Percentiles rank a stretch among this genome's conserved stretches.
Evolutionary conservation across 768 basidiomycete genomes (phyloP).

Genomic region (Lanmaoa rubissima): DNA sequence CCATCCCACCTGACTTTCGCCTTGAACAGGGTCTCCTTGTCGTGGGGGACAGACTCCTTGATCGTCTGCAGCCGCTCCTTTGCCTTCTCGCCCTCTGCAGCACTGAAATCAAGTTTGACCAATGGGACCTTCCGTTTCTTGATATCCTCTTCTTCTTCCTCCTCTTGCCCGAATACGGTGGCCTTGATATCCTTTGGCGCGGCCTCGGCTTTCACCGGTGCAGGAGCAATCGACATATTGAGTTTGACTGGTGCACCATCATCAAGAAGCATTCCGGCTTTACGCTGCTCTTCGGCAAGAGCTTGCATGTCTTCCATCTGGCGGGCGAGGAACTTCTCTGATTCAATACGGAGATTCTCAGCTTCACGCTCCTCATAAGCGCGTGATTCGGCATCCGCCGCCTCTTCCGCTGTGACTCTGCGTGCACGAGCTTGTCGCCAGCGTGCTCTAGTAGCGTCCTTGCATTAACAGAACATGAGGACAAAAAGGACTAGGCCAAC

Average conservation of each 20-base stretch:
- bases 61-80: slow-evolving; percentile 81
- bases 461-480: background rate
- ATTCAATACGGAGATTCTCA: slow-evolving; percentile 84
- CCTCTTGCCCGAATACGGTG: slow-evolving; percentile 73
- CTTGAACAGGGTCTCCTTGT: slow-evolving; percentile 78
- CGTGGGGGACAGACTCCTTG: slow-evolving; percentile 66
- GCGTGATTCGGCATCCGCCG: slow-evolving; percentile 81
- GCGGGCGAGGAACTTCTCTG: slow-evolving; percentile 88
- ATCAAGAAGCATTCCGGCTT: slow-evolving; percentile 85
- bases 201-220: slow-evolving; percentile 46
- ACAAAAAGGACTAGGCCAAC: slow-evolving; percentile 20
- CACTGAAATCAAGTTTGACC: slow-evolving; percentile 89
- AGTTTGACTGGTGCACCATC: slow-evolving; percentile 90
- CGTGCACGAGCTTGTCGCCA: slow-evolving; percentile 82
- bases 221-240: slow-evolving; percentile 66
- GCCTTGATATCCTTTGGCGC: slow-evolving; percentile 47
- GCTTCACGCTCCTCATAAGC: slow-evolving; percentile 81
- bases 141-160: slow-evolving; percentile 80
- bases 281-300: slow-evolving; percentile 85
- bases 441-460: slow-evolving; percentile 48
- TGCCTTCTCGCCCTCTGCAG: slow-evolving; percentile 77
- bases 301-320: slow-evolving; percentile 98
- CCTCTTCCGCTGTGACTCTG: slow-evolving; percentile 72
- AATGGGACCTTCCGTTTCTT: slow-evolving; percentile 82
- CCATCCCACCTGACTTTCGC: slow-evolving; percentile 91